Conservation (phyloP, 345 rosid genomes). For the Eucalyptus tenuipes region DNA sequence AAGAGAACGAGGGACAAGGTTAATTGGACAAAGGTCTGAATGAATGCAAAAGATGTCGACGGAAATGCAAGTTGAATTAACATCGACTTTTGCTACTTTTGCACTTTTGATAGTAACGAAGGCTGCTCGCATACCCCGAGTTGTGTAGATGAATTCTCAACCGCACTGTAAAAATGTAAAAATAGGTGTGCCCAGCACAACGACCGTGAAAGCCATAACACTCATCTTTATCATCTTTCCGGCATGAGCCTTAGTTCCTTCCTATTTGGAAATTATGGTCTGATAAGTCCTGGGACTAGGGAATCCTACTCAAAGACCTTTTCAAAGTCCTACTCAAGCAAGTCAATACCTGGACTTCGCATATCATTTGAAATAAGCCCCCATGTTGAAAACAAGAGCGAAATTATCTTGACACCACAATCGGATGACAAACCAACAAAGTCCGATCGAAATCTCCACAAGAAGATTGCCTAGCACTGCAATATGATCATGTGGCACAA, state of each 20-base stretch:
- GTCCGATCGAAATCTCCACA: background rate
- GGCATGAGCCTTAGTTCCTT: background rate
- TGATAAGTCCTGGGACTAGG: background rate
- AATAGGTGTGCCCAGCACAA: background rate
- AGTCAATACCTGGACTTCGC: background rate
- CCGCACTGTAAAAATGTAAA: background rate
- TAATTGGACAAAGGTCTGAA: background rate
- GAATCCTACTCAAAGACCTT: background rate
- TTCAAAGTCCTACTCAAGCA: background rate
- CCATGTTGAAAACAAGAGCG: background rate
- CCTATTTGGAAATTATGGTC: background rate
- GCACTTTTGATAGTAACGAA: background rate
- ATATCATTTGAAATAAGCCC: background rate
- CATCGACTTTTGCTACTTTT: background rate
- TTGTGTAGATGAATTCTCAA: background rate
- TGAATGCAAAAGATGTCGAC: background rate
- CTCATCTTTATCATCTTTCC: background rate
- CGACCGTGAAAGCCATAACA: background rate
- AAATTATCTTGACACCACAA: background rate
- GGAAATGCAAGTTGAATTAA: background rate
- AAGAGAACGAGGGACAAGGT: background rate
- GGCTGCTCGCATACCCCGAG: background rate
- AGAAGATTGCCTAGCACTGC: background rate
- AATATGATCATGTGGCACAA: background rate
- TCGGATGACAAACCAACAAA: background rate